phyloP scores from a whole-genome alignment of 2,329 filamentous ascomycete species.

The Aspergillus brasiliensis region DNA sequence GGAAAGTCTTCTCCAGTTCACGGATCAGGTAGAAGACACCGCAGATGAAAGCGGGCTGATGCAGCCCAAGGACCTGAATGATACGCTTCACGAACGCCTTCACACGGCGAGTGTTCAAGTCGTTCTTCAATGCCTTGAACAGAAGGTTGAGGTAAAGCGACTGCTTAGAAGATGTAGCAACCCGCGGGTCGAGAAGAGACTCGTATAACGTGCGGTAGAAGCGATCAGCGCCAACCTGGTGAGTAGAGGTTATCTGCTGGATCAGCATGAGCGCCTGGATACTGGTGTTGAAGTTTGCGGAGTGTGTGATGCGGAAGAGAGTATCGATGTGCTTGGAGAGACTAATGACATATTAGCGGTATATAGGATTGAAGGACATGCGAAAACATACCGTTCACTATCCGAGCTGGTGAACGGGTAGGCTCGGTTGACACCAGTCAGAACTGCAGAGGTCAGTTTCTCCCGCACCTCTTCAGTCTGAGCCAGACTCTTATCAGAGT shows the following conservation, averaged over 20 bases:
- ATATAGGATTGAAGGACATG: neutral
- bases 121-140: slow-evolving; percentile 83
- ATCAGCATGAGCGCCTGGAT: slow-evolving; percentile 94
- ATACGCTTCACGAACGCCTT: slow-evolving; percentile 96
- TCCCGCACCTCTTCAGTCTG: slow-evolving; percentile 74
- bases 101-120: slow-evolving; percentile 85
- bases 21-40: slow-evolving; percentile 87
- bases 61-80: slow-evolving; percentile 81
- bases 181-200: slow-evolving; percentile 84
- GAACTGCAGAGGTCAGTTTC: slow-evolving; percentile 86
- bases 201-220: slow-evolving; percentile 97
- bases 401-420: slow-evolving; percentile 88
- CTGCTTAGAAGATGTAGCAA: slow-evolving; percentile 90
- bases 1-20: slow-evolving; percentile 77
- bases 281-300: slow-evolving; percentile 97
- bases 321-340: slow-evolving; percentile 90
- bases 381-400: slow-evolving; percentile 63
- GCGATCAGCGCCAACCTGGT: slow-evolving; percentile 80
- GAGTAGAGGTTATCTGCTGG: slow-evolving; percentile 81
- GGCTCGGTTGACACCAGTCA: slow-evolving; percentile 93
- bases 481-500: slow-evolving; percentile 37
- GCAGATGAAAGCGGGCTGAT: slow-evolving; percentile 90
- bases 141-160: slow-evolving; percentile 91
- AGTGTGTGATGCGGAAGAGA: slow-evolving; percentile 93
- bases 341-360: slow-evolving; percentile 44